phyloP scores from a whole-genome alignment of 225 moss, liverwort and hornwort genomes.

The Lunularia cruciata region DNA sequence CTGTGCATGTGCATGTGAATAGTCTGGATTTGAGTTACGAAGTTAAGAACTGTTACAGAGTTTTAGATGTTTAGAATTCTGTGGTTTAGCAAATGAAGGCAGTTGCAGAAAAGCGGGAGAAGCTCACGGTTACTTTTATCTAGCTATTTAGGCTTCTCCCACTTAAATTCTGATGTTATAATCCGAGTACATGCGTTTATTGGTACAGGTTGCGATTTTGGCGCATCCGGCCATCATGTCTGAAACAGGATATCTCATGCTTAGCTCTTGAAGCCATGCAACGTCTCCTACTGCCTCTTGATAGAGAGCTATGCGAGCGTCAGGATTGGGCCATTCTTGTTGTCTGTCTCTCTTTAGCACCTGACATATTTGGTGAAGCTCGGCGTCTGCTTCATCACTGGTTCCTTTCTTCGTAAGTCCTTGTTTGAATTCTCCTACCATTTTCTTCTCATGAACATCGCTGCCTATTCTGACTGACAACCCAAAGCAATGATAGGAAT shows the following conservation, averaged over 20 bases:
- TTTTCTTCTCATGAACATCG: neutral
- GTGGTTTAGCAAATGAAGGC: no score
- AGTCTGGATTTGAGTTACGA: no score
- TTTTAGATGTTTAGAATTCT: no score
- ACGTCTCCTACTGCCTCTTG: slow-evolving; percentile 40
- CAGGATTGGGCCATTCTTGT: slow-evolving; percentile 47
- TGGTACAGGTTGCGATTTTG: slow-evolving; percentile 59
- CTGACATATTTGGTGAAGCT: slow-evolving; percentile 62
- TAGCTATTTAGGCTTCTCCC: no score
- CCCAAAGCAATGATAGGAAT: no score
- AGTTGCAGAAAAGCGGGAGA: no score
- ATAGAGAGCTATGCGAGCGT: slow-evolving; percentile 40
- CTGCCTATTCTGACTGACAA: no score
- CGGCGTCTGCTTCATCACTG: slow-evolving; percentile 63
- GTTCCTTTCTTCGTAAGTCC: slow-evolving; percentile 68
- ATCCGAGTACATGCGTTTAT: neutral
- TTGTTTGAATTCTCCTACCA: no score
- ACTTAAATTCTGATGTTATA: no score
- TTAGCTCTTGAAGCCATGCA: slow-evolving; percentile 56
- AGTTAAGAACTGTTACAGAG: no score
- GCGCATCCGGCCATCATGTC: slow-evolving; percentile 58
- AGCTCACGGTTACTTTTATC: no score
- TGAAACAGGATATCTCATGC: slow-evolving; percentile 63
- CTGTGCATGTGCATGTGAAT: no score
- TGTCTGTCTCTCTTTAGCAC: slow-evolving; percentile 60